Evolutionary conservation across 2,329 filamentous ascomycete genomes (phyloP).

Genomic region (Sporothrix globosa): DNA sequence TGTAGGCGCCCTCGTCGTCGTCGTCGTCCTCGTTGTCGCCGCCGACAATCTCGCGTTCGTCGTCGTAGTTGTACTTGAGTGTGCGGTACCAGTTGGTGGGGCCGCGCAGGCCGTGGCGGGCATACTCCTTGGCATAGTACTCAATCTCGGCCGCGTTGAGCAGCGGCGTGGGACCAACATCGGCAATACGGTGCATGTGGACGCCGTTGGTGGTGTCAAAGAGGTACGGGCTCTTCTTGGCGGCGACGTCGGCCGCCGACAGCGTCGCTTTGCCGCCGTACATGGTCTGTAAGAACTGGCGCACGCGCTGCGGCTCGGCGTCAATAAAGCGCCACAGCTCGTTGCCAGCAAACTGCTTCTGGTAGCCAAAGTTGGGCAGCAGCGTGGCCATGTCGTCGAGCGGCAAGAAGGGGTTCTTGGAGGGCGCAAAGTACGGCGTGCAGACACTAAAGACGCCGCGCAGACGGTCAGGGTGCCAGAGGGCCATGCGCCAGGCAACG

Average conservation of each 20-base stretch:
- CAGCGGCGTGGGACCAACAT: slow-evolving; percentile 60
- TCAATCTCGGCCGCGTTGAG: slow-evolving; percentile 71
- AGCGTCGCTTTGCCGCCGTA: slow-evolving; percentile 67
- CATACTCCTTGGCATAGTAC: slow-evolving; percentile 74
- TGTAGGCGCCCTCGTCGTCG: too few species aligned
- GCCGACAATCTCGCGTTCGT: slow-evolving; percentile 66
- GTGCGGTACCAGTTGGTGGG: slow-evolving; percentile 90
- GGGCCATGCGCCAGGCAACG: slow-evolving; percentile 71
- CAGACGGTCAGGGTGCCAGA: slow-evolving; percentile 74
- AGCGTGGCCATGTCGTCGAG: slow-evolving; percentile 59
- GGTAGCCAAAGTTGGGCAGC: slow-evolving; percentile 77
- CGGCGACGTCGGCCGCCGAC: slow-evolving; percentile 42
- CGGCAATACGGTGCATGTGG: slow-evolving; percentile 63
- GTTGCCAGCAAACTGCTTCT: slow-evolving; percentile 74
- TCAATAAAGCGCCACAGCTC: slow-evolving; percentile 63
- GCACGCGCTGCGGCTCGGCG: slow-evolving; percentile 58
- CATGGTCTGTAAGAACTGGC: slow-evolving; percentile 70
- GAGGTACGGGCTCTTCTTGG: slow-evolving; percentile 50
- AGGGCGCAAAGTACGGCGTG: slow-evolving; percentile 70
- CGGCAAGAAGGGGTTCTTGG: slow-evolving; percentile 52
- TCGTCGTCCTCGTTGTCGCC: slow-evolving; percentile 44
- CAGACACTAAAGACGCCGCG: slow-evolving; percentile 77
- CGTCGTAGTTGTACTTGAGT: slow-evolving; percentile 70
- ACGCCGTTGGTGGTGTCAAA: slow-evolving; percentile 61
- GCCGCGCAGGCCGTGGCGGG: slow-evolving; percentile 72